A percentile compares a stretch with the other conserved stretches of the same genome.
These are phyloP conservation scores for Agapanthus africanus DNA, from an alignment of 106 monocot genomes.

Conservation along the genomic window DNA sequence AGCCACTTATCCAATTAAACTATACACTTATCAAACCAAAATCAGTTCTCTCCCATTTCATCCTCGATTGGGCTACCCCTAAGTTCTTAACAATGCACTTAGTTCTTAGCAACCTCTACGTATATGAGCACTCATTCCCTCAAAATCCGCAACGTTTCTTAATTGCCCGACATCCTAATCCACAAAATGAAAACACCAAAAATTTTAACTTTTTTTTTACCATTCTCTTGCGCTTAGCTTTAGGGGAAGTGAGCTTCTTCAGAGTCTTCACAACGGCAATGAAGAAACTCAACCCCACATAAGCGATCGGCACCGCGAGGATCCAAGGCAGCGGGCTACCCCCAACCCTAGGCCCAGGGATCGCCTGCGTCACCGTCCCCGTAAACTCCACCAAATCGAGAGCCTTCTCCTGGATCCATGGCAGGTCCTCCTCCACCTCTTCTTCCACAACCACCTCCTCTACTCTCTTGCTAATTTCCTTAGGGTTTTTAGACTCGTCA, in stretches of 20 bases:
- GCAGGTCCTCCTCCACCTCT: conserved; percentile 92
- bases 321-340: conserved; percentile 80
- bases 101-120: no score
- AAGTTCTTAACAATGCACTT: no score
- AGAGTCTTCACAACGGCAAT: conserved; percentile 73
- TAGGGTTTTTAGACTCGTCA: conserved; percentile 9
- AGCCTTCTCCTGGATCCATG: conserved; percentile 98
- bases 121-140: no score
- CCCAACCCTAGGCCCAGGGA: conserved; percentile 83
- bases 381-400: conserved; percentile 96
- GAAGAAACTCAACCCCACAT: conserved; percentile 63
- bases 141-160: no score
- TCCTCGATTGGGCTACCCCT: no score
- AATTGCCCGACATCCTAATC: no score
- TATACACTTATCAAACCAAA: no score
- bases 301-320: conserved; percentile 74
- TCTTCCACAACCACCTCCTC: conserved; percentile 32
- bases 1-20: no score
- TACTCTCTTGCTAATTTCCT: not conserved
- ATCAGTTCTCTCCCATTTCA: no score
- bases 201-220: conserved; percentile 37
- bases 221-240: conserved; percentile 67
- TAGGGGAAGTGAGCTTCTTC: conserved; percentile 73
- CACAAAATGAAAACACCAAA: not conserved
- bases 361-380: conserved; percentile 83